Percentiles rank a stretch among this genome's conserved stretches.
Evolutionary conservation across 768 basidiomycete genomes (phyloP).

Genomic region (Thelephora aurantiotincta): DNA sequence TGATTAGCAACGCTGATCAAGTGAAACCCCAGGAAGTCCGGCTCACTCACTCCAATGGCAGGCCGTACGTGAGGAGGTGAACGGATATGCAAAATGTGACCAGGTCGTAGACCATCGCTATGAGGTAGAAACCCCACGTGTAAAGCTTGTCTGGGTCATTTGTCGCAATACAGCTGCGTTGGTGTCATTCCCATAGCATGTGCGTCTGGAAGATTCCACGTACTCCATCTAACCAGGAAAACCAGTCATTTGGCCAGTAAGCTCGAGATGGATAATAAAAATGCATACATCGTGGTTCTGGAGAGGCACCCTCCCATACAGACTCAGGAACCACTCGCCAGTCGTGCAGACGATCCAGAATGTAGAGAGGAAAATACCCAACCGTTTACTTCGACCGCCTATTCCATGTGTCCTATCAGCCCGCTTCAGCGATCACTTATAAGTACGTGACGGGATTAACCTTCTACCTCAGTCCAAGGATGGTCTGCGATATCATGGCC

Average conservation of each 20-base stretch:
- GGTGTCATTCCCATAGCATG: background rate
- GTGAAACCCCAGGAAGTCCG: background rate
- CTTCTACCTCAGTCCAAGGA: conserved; percentile 42
- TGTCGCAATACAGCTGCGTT: conserved; percentile 33
- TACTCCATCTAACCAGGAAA: conserved; percentile 1
- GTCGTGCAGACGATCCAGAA: conserved; percentile 24
- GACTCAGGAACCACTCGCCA: background rate
- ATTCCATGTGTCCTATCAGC: conserved; percentile 6
- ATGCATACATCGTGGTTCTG: background rate
- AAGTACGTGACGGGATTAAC: background rate
- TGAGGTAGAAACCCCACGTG: conserved; percentile 45
- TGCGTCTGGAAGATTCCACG: background rate
- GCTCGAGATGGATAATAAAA: background rate
- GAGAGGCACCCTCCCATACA: background rate
- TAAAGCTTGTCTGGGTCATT: conserved; percentile 20
- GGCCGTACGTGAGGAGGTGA: conserved; percentile 36
- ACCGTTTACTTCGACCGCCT: conserved; percentile 17
- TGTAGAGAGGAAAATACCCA: conserved; percentile 23
- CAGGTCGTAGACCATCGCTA: conserved; percentile 45
- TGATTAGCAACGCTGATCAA: background rate
- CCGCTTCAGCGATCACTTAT: conserved; percentile 17
- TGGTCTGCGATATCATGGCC: conserved; percentile 48
- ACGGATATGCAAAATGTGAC: conserved; percentile 35
- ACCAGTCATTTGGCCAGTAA: background rate
- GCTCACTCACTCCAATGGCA: conserved; percentile 21